Percentiles rank a stretch among this genome's conserved stretches.
Evolutionary conservation across 2,329 filamentous ascomycete species (phyloP).

Genomic region (Pseudogymnoascus sp.): DNA sequence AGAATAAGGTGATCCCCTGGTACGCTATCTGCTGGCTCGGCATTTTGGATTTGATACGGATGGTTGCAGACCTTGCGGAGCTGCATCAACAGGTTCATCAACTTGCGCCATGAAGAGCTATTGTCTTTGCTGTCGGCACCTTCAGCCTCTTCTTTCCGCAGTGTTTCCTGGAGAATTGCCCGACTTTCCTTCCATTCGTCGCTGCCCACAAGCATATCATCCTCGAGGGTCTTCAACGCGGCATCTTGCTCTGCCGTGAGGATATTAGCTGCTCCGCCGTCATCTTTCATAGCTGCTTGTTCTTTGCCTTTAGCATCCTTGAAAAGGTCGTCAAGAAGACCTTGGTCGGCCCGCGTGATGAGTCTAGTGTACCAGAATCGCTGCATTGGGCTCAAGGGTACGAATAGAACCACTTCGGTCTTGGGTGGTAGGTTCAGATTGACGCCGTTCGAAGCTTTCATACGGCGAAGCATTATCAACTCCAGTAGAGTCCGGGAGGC

Average conservation of each 20-base stretch:
- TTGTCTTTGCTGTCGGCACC: constrained; percentile 18
- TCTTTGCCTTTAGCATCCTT: constrained; percentile 39
- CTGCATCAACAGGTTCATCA: constrained; percentile 94
- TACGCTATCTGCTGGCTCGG: constrained; percentile 44
- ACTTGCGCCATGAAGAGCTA: constrained; percentile 40
- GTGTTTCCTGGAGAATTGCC: constrained; percentile 38
- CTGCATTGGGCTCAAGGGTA: constrained; percentile 53
- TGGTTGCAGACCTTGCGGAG: constrained; percentile 90
- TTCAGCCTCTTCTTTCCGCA: constrained; percentile 28
- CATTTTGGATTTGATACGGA: constrained; percentile 49
- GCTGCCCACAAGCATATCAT: constrained; percentile 26
- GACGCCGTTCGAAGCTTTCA: constrained; percentile 50
- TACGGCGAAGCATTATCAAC: constrained; percentile 52
- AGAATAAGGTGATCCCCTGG: constrained; percentile 78
- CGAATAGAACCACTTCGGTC: constrained; percentile 50
- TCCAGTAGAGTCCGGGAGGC: constrained; percentile 47
- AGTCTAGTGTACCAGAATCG: constrained; percentile 52
- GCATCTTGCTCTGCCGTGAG: constrained; percentile 32
- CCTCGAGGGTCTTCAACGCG: constrained; percentile 32
- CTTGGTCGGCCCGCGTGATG: constrained; percentile 47
- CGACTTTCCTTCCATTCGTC: constrained; percentile 43
- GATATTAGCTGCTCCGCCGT: constrained; percentile 28
- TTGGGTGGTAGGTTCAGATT: constrained; percentile 51
- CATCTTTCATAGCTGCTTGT: constrained; percentile 31
- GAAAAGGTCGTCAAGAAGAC: constrained; percentile 48